Conservation (phyloP, 2,329 filamentous ascomycete genomes). For the Xylariomycetidae sp. region DNA sequence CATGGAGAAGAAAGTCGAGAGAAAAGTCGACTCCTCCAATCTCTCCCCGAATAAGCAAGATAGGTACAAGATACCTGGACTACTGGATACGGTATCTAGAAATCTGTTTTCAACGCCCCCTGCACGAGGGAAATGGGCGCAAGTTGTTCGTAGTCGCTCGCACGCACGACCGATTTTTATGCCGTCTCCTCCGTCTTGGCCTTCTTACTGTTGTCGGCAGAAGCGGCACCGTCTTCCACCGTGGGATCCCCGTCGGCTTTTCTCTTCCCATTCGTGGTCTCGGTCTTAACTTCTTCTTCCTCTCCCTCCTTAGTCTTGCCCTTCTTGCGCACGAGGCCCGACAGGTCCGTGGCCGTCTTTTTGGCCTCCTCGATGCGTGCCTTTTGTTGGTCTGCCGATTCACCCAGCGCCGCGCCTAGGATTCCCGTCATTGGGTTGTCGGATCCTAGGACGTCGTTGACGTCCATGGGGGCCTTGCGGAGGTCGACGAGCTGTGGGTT, state of each 20-base stretch:
- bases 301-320: conserved; percentile 31
- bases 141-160: too few relatives aligned
- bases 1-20: too few relatives aligned
- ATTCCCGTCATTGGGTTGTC: conserved; percentile 53
- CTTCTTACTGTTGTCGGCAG: conserved; percentile 32
- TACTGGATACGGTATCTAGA: not conserved
- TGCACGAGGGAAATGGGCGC: too few relatives aligned
- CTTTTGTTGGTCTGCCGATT: conserved; percentile 55
- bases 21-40: not conserved
- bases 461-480: conserved; percentile 55
- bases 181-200: conserved; percentile 24
- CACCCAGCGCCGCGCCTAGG: conserved; percentile 59
- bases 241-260: conserved; percentile 12
- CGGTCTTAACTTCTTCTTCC: conserved; percentile 18
- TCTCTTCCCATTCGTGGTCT: conserved; percentile 37
- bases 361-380: conserved; percentile 68
- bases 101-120: too few relatives aligned
- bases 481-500: conserved; percentile 61
- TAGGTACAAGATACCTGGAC: not conserved
- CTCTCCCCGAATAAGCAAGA: not conserved
- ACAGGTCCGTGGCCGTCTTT: conserved; percentile 69
- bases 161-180: too few relatives aligned
- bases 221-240: conserved; percentile 26
- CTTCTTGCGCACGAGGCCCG: conserved; percentile 69
- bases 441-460: conserved; percentile 50